phyloP scores from a whole-genome alignment of 1,139 yeast genomes.

The Candida glucosophila region DNA sequence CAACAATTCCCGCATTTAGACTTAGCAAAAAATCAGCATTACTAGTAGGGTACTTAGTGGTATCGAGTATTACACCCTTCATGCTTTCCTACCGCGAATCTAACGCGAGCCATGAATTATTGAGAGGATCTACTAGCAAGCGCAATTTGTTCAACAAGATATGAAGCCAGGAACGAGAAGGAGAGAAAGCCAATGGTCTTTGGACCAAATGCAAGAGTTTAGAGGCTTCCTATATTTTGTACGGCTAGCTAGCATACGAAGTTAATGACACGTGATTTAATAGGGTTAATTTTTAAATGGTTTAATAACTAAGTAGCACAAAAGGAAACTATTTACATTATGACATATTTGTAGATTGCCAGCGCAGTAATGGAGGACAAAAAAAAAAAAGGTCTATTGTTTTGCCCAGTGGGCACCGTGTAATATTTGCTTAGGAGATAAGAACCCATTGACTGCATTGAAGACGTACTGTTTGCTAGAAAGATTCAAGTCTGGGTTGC shows the following conservation, averaged over 20 bases:
- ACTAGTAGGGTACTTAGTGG: slow-evolving; percentile 31
- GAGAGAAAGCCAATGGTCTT: too few relatives aligned
- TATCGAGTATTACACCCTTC: slow-evolving; percentile 36
- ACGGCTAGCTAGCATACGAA: too few relatives aligned
- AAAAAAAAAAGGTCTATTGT: slow-evolving; percentile 1
- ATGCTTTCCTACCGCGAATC: slow-evolving; percentile 35
- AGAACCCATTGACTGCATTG: slow-evolving; percentile 21
- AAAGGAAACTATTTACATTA: too few relatives aligned
- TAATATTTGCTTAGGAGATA: slow-evolving; percentile 17
- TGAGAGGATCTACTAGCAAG: slow-evolving; percentile 29
- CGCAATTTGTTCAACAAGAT: slow-evolving; percentile 34
- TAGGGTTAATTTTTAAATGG: too few relatives aligned
- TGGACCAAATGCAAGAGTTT: too few relatives aligned
- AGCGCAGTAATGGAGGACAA: neutral
- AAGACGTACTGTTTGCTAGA: slow-evolving; percentile 20
- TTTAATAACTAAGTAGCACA: too few relatives aligned
- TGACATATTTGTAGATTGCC: too few relatives aligned
- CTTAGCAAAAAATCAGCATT: slow-evolving; percentile 18
- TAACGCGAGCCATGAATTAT: slow-evolving; percentile 9
- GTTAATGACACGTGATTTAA: too few relatives aligned
- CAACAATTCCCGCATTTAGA: neutral
- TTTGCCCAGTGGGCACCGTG: slow-evolving; percentile 25
- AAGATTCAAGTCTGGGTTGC: slow-evolving; percentile 23
- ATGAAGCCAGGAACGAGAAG: slow-evolving; percentile 6
- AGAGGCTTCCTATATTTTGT: too few relatives aligned